These are phyloP conservation scores for Ceratocystis smalleyi DNA, from an alignment of 2,329 filamentous ascomycete genomes.

Conservation along the genomic window DNA sequence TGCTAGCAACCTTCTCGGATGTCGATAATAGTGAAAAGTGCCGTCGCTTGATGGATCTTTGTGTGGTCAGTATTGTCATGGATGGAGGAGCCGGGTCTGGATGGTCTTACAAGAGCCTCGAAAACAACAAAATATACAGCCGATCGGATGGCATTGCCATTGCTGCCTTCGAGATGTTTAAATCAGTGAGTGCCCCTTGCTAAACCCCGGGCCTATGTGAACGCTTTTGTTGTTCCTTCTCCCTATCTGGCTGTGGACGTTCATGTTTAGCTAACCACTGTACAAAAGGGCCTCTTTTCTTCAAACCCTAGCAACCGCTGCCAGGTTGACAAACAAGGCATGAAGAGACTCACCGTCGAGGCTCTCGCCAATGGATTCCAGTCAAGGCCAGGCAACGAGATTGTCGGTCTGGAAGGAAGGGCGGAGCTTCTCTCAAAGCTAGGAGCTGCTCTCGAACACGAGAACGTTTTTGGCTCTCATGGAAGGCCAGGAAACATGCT, in stretches of 20 bases:
- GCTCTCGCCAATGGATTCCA: slow-evolving; percentile 70
- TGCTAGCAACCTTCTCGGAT: slow-evolving; percentile 52
- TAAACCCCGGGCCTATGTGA: too few species aligned
- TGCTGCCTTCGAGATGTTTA: slow-evolving; percentile 78
- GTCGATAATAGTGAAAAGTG: slow-evolving; percentile 60
- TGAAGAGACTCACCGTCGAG: slow-evolving; percentile 59
- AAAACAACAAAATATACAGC: slow-evolving; percentile 67
- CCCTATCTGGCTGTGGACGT: neutral
- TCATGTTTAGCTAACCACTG: neutral
- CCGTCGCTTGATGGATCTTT: slow-evolving; percentile 60
- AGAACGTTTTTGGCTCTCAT: slow-evolving; percentile 69
- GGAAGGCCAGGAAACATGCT: slow-evolving; percentile 88
- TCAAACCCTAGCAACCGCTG: slow-evolving; percentile 65
- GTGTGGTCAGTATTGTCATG: slow-evolving; percentile 63
- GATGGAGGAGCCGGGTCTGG: slow-evolving; percentile 78
- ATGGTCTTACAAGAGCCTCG: slow-evolving; percentile 86
- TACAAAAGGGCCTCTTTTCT: slow-evolving; percentile 58
- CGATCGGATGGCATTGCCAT: slow-evolving; percentile 80
- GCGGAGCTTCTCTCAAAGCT: slow-evolving; percentile 64
- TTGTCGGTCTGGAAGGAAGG: slow-evolving; percentile 74
- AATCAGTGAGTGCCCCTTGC: slow-evolving; percentile 34
- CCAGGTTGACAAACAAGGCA: slow-evolving; percentile 73
- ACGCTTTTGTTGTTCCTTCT: too few species aligned
- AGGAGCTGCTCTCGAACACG: slow-evolving; percentile 59
- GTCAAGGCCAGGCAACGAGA: slow-evolving; percentile 61